Evolutionary conservation across 768 basidiomycete species (phyloP).

Genomic region (Trametes coccinea): DNA sequence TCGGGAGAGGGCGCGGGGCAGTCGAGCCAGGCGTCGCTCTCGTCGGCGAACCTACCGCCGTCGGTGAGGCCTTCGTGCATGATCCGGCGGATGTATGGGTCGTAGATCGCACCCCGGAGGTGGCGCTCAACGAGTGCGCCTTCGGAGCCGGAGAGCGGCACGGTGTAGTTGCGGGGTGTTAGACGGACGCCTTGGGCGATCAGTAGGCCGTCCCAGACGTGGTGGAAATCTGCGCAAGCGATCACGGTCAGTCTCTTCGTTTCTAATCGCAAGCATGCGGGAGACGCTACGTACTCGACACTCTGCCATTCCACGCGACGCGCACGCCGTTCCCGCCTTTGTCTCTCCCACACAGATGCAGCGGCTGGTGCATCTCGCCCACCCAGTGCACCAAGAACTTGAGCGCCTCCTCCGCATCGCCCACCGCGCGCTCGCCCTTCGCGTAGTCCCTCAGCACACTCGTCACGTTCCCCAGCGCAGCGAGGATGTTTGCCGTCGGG

Average conservation of each 20-base stretch:
- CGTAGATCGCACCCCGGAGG: conserved; percentile 81
- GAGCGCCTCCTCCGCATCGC: conserved; percentile 73
- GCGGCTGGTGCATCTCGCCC: conserved; percentile 91
- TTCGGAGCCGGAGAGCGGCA: conserved; percentile 70
- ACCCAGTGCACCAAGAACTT: conserved; percentile 93
- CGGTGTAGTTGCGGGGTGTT: conserved; percentile 73
- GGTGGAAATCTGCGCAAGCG: conserved; percentile 68
- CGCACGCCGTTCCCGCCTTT: conserved; percentile 84
- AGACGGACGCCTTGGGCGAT: conserved; percentile 81
- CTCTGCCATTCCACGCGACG: conserved; percentile 70
- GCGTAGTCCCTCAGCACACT: conserved; percentile 35
- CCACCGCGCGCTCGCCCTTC: conserved; percentile 21
- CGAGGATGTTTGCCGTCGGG: conserved; percentile 65
- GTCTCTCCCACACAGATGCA: conserved; percentile 87
- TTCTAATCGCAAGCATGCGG: neutral
- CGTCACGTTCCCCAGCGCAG: conserved; percentile 77
- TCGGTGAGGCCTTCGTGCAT: conserved; percentile 74
- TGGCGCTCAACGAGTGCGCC: conserved; percentile 35
- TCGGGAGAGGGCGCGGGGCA: conserved; percentile 50
- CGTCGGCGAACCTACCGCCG: conserved; percentile 35
- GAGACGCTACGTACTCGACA: conserved; percentile 57
- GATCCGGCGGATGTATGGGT: conserved; percentile 83
- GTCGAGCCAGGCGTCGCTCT: conserved; percentile 61
- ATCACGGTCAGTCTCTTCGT: neutral
- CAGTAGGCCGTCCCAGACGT: conserved; percentile 82